phyloP scores from a whole-genome alignment of 2,329 filamentous ascomycete species.

The Septoria petroselini region DNA sequence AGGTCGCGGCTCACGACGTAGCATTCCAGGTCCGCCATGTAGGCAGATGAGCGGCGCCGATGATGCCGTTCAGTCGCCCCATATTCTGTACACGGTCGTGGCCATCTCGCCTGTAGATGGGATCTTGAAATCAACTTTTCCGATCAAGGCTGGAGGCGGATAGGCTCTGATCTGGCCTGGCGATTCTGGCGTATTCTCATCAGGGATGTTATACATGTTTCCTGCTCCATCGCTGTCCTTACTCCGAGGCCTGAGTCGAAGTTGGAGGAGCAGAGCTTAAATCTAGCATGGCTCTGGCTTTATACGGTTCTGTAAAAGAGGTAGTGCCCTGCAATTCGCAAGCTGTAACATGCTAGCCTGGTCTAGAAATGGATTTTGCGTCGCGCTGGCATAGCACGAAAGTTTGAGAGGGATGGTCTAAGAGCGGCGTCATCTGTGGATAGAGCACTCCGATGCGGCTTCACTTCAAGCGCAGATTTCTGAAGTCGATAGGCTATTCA shows the following conservation, averaged over 20 bases:
- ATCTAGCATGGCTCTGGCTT: no score
- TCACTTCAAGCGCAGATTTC: neutral
- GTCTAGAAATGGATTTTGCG: no score
- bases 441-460: no score
- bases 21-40: conserved; percentile 50
- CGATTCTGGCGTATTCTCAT: conserved; percentile 14
- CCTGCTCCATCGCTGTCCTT: no score
- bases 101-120: conserved; percentile 37
- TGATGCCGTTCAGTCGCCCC: conserved; percentile 37
- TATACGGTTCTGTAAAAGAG: neutral
- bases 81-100: conserved; percentile 43
- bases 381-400: neutral
- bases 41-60: conserved; percentile 39
- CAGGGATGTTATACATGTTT: conserved; percentile 11
- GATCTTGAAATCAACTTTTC: conserved; percentile 37
- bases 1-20: conserved; percentile 26
- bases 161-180: conserved; percentile 29
- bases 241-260: no score
- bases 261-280: no score
- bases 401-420: no score
- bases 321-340: neutral
- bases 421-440: no score
- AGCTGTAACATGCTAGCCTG: neutral
- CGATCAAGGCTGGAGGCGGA: conserved; percentile 30
- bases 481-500: neutral